Conservation (phyloP, 2,329 filamentous ascomycete genomes). For the Fusarium sp. region DNA sequence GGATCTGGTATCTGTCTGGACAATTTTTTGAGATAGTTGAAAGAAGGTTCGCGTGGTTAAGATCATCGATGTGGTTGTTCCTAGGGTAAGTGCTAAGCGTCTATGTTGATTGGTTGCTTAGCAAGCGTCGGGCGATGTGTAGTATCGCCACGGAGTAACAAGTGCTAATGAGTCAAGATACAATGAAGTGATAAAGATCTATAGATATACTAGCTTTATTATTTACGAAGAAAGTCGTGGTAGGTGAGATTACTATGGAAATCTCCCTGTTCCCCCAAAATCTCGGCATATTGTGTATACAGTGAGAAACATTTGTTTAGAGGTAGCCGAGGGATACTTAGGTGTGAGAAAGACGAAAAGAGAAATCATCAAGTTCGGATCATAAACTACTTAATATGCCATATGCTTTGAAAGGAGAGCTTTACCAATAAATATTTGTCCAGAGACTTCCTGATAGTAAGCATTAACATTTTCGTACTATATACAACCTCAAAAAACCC, state of each 20-base stretch:
- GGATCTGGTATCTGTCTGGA: background rate
- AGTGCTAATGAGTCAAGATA: background rate
- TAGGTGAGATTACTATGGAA: background rate
- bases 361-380: background rate
- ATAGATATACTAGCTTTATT: background rate
- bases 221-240: background rate
- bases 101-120: slow-evolving; percentile 40
- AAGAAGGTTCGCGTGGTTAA: background rate
- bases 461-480: background rate
- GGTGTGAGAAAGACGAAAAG: background rate
- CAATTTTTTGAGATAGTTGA: background rate
- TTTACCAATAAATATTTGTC: background rate
- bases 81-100: slow-evolving; percentile 40
- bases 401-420: background rate
- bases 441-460: background rate
- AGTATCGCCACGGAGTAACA: slow-evolving; percentile 15
- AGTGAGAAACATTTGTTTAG: too few species aligned
- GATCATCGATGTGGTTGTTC: slow-evolving; percentile 9
- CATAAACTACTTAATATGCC: background rate
- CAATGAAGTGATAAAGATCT: background rate
- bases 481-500: background rate
- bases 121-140: slow-evolving; percentile 17
- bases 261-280: background rate
- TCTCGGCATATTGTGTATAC: background rate
- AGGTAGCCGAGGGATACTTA: background rate